phyloP scores from a whole-genome alignment of 805 yeast species.

The Grigorovia yakushimaensis region DNA sequence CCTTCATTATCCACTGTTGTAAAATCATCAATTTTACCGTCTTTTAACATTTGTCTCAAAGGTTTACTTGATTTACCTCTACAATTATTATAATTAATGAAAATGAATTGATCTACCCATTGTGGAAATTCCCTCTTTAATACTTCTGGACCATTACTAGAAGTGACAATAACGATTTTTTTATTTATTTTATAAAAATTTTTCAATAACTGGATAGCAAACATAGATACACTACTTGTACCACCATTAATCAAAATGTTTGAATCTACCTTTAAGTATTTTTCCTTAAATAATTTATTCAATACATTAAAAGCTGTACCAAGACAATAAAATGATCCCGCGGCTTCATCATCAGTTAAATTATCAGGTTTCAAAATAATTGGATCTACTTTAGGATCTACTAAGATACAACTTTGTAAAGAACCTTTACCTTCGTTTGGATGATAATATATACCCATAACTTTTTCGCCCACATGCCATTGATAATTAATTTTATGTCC shows the following conservation, averaged over 20 bases:
- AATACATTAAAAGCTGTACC: conserved; percentile 51
- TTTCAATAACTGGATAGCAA: conserved; percentile 50
- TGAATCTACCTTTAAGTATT: conserved; percentile 30
- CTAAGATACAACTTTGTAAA: conserved; percentile 44
- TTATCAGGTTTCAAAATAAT: conserved; percentile 38
- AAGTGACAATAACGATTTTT: conserved; percentile 47
- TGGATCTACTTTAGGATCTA: conserved; percentile 44
- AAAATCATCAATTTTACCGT: conserved; percentile 21
- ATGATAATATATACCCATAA: conserved; percentile 53
- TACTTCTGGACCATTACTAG: conserved; percentile 41
- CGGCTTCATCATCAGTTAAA: conserved; percentile 45
- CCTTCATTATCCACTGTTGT: neutral
- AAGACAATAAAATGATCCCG: conserved; percentile 52
- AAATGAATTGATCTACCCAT: conserved; percentile 32
- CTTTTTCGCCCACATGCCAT: conserved; percentile 51
- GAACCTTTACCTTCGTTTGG: conserved; percentile 44
- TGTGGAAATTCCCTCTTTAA: conserved; percentile 32
- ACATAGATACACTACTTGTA: conserved; percentile 65
- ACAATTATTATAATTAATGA: conserved; percentile 25
- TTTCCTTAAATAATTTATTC: conserved; percentile 18
- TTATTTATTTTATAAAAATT: conserved; percentile 36
- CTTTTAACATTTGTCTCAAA: conserved; percentile 22
- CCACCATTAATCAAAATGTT: conserved; percentile 67
- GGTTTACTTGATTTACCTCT: conserved; percentile 28
- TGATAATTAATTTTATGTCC: conserved; percentile 35